Evolutionary conservation across 768 basidiomycete species (phyloP), one percentile per base, ranked within the genome.

Genomic region (Naematelia aurantialba): DNA sequence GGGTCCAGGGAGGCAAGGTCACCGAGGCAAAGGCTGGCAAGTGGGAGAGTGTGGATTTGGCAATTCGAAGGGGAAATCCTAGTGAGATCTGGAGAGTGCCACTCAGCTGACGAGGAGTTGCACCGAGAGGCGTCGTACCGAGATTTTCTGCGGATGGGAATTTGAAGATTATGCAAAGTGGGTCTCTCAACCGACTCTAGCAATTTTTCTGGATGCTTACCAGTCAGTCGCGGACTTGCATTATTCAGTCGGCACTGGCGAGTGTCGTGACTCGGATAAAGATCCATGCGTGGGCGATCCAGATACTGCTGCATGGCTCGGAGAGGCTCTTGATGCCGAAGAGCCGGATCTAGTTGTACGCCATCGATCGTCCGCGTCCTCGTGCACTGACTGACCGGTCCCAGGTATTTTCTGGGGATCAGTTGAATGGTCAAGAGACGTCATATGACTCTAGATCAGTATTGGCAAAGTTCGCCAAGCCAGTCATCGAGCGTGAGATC

Each of bases 401-500:
- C 17, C 24, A 73, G 72, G 71, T 99, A 5, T 92, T 98, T 68
- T 85, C 84, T 0, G 94, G 94, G 0, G 94, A 98, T 76, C 78
- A 78, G 58, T 82, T 96, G 24, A 96, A 94, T 65, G 93, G 92
- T 0, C 92, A 97, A 76, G 83, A 83, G 12, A 88, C 89, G 0
- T 85, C 87, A 0, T 98, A 92, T 89, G 91, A 96, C 62, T 81
- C 89, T 1, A 85, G 86, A 68, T 88, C 87, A 2, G 87, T 94
- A 2, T 79, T 97, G 5, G 87, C 92, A 13, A 97, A 97, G 77
- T 93, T 93, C 68, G 85, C 90, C 0, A 81, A 80, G 27, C 84
- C 85, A 0, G 89, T 89, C 4, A 87, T 87, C 13, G 84, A 86
- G 12, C 83, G 85, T 48, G 77, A 82, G 21, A 87, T 94, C 34